Base-by-base conservation (phyloP, 306 rosid species). In the Pterocarpus macrocarpus region DNA sequence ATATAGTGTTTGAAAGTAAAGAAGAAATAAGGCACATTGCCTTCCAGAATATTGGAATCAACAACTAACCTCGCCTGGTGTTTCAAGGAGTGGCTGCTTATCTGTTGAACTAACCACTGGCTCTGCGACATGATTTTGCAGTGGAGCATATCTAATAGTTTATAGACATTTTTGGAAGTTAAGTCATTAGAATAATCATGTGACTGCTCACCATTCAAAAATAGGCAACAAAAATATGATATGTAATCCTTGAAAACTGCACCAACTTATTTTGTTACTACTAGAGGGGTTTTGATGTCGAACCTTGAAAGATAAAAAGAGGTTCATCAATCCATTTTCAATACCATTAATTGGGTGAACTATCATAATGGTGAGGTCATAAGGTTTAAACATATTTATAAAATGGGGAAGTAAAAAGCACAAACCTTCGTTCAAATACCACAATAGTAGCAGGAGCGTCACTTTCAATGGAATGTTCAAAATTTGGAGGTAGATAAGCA, bases 371-470 rank as follows among this genome's bases (percentile, higher is more conserved):
- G 69, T 77, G 39, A 76, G 71, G 55, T 58, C 59, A 83, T 10
- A 62, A 61, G 55, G 69, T 73, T 74, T 45, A 61, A 70, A 43
- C 62, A 32, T 49, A 30, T 12, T 8, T 17, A 9, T 52, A 73
- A 59, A 52, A 35, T 56, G 61, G 61, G 50, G 22, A 39, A 73
- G 52, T 82, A 64, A 32, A 76, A 56, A 70, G 44, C 34, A 82
- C 90, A 77, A 76, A 93, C 99, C 99, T 95, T 78, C 98, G 86
- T 87, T 95, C 96, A 35, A 93, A 88, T 30, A 95, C 89, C 73
- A 93, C 88, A 75, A 95, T 67, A 80, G 92, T 88, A 32, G 98
- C 88, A 57, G 88, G 81, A 66, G 86, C 89, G 66, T 90, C 90
- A 56, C 89, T 83, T 70, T 76, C 89, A 80, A 95, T 41, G 44